Base-by-base conservation (phyloP, 208 protist genomes). In the Leishmania arabica region DNA sequence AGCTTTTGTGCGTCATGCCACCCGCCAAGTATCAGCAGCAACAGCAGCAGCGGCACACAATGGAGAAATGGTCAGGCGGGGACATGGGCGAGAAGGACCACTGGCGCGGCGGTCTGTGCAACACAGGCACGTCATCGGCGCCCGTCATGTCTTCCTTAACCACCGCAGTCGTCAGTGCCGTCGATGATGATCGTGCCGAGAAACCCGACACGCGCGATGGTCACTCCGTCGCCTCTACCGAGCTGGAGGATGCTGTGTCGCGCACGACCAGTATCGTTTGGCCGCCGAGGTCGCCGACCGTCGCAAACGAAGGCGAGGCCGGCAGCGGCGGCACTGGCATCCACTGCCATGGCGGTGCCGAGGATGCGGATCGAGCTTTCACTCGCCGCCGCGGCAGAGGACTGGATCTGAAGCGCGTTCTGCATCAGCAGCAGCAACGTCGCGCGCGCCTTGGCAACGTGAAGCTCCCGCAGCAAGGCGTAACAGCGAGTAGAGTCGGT, bases 371-470 rank as follows among this genome's bases (percentile, higher is more conserved):
- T n/a, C 75, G 62, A 47, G 42, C 74, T 58, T 69, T 82, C 17
- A 47, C 71, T 24, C 82, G 77, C 15, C 62, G n/a, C 40, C 78
- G 78, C 15, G 73, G 78, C 21, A 66, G 82, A 40, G 78, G 82
- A 13, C 71, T 86, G 24, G 78, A 82, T 31, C 62, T 82, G 24
- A 60, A 77, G 47, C 78, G 77, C 56, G 73, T 82, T 72, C 73
- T 86, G 34, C 68, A n/a, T 21, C 82, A 86, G 60, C 73, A 82
- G n/a, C 82, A 79, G 17, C 77, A 82, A 51, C 82, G 78, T 27
- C 65, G 75, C 45, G 60, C 56, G 11, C 62, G 76, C 45, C 64
- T 54, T 11, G 76, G 60, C 9, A 8, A 27, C 49, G 60, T 79
- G 3, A 37, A 79, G 76, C 45, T 71, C 34, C 76, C 64, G 42